Base-by-base conservation (phyloP, 768 basidiomycete genomes). In the Roridomyces roridus region DNA sequence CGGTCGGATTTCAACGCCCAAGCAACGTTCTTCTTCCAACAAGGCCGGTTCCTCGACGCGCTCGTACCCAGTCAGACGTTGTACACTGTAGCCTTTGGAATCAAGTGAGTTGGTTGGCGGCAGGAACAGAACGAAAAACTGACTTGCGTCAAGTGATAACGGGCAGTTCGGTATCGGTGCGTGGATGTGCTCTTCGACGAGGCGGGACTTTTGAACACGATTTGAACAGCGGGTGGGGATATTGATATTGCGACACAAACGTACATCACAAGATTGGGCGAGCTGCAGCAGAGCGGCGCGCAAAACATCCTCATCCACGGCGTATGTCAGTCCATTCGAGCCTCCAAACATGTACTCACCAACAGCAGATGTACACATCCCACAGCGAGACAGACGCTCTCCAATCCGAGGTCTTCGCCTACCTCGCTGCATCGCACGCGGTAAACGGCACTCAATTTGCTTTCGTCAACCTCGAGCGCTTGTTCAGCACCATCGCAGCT, bases 241-340 rank as follows among this genome's bases (percentile, higher is more conserved):
- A 63, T 64, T 37, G 52, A 63, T 20, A 18, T 65, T 35, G 61
- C 68, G 18, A 52, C 34, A 25, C 48, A 68, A 5, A 71, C 70
- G 26, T 70, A 68, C 50, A 35, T 68, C 5, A 51, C 59, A 6
- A 70, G 68, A 49, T 61, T 72, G 5, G 68, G 65, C 14, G 62
- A 71, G 26, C 65, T 72, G 9, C 71, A 72, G 55, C 68, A 60
- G n/a, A 43, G 40, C 43, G 71, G 70, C 9, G 70, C 70, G 6
- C 59, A 59, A 39, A 72, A 72, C 49, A 67, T 72, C 40, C 47
- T 71, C 8, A 67, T 72, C n/a, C 71, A 72, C 40, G 67, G 70
- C 35, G 70, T 69, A 37, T 20, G 62, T 46, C 11, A 20, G 15
- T 25, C 25, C 7, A 21, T 25, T 39, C 24, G 2, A 20, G 25